Evolutionary conservation across 2,329 filamentous ascomycete species (phyloP).

Genomic region (Hypoxylon sp.): DNA sequence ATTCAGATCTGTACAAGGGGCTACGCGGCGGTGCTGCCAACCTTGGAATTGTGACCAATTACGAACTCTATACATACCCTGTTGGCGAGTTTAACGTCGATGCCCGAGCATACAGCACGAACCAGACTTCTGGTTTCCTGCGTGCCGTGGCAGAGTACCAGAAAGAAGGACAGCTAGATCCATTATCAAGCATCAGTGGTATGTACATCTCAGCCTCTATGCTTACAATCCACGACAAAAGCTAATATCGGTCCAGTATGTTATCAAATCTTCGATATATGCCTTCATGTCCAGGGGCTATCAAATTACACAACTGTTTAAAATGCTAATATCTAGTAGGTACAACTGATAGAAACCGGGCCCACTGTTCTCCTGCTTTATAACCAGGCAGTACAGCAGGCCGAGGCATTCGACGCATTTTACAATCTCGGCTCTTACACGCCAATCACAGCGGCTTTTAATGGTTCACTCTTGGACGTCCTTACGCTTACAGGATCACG

Average conservation of each 20-base stretch:
- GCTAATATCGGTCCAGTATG: conserved; percentile 27
- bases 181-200: conserved; percentile 30
- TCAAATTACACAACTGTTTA: not conserved
- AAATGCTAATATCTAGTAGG: conserved; percentile 13
- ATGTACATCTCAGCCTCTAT: conserved; percentile 3
- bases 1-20: conserved; percentile 44
- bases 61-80: conserved; percentile 40
- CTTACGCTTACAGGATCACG: conserved; percentile 28
- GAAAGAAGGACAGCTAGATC: conserved; percentile 29
- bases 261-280: not conserved
- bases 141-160: conserved; percentile 34
- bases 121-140: conserved; percentile 35
- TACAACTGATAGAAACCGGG: conserved; percentile 34
- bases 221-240: not conserved
- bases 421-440: conserved; percentile 28
- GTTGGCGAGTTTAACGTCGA: conserved; percentile 27
- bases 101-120: conserved; percentile 27
- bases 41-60: conserved; percentile 46
- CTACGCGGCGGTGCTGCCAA: conserved; percentile 42
- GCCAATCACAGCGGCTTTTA: conserved; percentile 22
- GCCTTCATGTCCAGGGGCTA: too few relatives aligned
- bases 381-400: conserved; percentile 16
- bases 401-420: conserved; percentile 32
- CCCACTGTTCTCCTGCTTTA: conserved; percentile 36
- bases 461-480: conserved; percentile 32